phyloP scores from a whole-genome alignment of 495 filamentous ascomycete species.

The Trichocladium antarcticum region DNA sequence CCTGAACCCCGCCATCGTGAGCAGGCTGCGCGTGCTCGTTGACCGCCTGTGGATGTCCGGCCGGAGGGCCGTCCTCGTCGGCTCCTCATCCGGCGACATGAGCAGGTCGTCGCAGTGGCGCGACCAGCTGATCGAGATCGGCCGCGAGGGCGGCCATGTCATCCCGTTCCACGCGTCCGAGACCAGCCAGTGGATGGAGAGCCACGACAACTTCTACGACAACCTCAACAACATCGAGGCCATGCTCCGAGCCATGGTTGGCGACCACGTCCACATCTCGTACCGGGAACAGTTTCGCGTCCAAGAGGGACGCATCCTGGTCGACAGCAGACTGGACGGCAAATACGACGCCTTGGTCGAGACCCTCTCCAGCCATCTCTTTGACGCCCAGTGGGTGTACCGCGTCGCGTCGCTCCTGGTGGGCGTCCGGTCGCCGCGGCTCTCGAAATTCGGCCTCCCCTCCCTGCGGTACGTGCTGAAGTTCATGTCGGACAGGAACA shows the following conservation, averaged over 20 bases:
- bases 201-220: constrained; percentile 25
- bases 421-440: constrained; percentile 10
- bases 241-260: constrained; percentile 26
- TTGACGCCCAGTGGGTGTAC: constrained; percentile 27
- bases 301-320: constrained; percentile 1
- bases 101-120: constrained; percentile 24
- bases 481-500: constrained; percentile 18
- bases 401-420: constrained; percentile 21
- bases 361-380: constrained; percentile 14
- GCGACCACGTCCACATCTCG: constrained; percentile 8
- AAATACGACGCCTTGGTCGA: constrained; percentile 1
- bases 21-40: constrained; percentile 56
- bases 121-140: constrained; percentile 25
- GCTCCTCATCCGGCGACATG: constrained; percentile 41
- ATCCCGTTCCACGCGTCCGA: constrained; percentile 20
- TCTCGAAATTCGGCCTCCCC: constrained; percentile 7
- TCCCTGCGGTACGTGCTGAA: constrained; percentile 14
- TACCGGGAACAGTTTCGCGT: constrained; percentile 11
- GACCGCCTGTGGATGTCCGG: constrained; percentile 57
- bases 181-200: constrained; percentile 10
- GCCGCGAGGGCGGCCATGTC: constrained; percentile 22
- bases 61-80: constrained; percentile 63
- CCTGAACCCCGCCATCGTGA: constrained; percentile 51
- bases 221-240: constrained; percentile 33
- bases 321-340: constrained; percentile 8